A percentile compares a stretch with the other conserved stretches of the same genome.
These are phyloP conservation scores for Eucalyptus brandiana DNA, from an alignment of 345 rosid species.

Conservation along the genomic window DNA sequence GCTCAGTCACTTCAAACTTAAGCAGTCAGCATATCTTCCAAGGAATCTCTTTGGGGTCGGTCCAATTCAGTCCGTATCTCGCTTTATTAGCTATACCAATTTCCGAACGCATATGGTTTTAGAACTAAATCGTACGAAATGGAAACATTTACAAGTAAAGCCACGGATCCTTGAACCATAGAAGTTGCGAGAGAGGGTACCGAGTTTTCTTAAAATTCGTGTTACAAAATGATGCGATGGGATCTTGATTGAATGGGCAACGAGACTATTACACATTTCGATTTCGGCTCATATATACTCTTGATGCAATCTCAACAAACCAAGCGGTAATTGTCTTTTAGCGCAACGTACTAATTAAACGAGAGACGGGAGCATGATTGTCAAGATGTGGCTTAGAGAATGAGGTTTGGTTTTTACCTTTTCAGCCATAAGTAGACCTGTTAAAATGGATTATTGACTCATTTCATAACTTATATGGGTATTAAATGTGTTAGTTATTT, in stretches of 20 bases:
- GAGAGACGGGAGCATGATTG: neutral
- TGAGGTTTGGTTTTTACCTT: neutral
- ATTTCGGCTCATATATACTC: rapidly evolving
- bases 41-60: neutral
- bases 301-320: neutral
- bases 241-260: neutral
- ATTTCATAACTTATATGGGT: too few species aligned
- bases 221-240: neutral
- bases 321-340: neutral
- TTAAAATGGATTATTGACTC: too few species aligned
- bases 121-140: neutral
- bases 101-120: neutral
- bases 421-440: neutral
- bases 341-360: neutral
- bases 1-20: neutral
- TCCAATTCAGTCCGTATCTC: neutral
- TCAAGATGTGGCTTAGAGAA: neutral
- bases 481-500: too few species aligned
- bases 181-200: neutral
- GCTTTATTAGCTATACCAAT: neutral
- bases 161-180: neutral
- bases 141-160: neutral
- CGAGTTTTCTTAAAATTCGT: neutral
- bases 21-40: neutral
- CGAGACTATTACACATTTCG: neutral